phyloP scores from a whole-genome alignment of 2,329 filamentous ascomycete species.

The Fusarium nygamai region DNA sequence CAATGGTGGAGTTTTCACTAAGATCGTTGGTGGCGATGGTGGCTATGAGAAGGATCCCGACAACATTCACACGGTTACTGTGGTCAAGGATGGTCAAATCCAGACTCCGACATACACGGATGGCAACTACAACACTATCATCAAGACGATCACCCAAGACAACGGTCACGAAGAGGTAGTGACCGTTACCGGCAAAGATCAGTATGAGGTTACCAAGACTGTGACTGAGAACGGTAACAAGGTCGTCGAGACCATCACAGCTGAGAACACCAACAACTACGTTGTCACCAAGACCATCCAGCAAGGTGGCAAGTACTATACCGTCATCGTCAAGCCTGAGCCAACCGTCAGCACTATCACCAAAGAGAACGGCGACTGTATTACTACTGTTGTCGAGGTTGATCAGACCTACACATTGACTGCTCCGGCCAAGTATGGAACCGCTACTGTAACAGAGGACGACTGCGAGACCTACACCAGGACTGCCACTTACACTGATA shows the following conservation, averaged over 20 bases:
- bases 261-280: constrained; percentile 19
- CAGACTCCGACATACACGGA: constrained; percentile 32
- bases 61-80: constrained; percentile 22
- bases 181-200: constrained; percentile 3
- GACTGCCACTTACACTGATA: constrained; percentile 30
- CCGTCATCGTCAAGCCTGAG: constrained; percentile 34
- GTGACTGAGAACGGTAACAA: constrained; percentile 24
- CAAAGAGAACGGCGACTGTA: constrained; percentile 25
- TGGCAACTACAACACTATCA: background rate
- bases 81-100: constrained; percentile 27
- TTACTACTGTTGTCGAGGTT: constrained; percentile 32
- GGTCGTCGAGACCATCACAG: constrained; percentile 31
- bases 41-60: background rate
- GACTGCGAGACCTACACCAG: constrained; percentile 27
- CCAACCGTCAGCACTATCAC: constrained; percentile 32
- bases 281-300: constrained; percentile 40
- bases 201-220: constrained; percentile 17
- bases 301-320: constrained; percentile 34
- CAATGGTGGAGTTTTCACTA: constrained; percentile 18
- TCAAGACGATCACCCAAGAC: constrained; percentile 29
- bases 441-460: constrained; percentile 38
- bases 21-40: background rate
- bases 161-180: constrained; percentile 27
- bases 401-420: constrained; percentile 38
- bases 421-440: constrained; percentile 37